Percentiles rank a stretch among this genome's conserved stretches.
phyloP scores from a whole-genome alignment of 208 protist species.

The Trypanosoma conorhini region DNA sequence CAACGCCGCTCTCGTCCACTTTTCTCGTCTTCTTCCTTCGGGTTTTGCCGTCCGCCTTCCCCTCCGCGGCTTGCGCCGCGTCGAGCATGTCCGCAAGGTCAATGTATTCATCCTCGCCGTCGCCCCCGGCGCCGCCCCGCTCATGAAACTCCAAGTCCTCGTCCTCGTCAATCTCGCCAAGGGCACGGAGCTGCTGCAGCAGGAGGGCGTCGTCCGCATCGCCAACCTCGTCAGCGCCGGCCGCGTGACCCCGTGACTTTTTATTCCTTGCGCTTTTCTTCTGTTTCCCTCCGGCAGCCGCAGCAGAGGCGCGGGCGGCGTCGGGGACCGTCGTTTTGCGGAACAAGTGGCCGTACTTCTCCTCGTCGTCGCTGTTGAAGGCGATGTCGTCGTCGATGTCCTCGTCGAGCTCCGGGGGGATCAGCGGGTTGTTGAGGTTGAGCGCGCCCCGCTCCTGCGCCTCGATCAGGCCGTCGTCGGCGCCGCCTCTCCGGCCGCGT shows the following conservation, averaged over 20 bases:
- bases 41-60: conserved; percentile 18
- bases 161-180: conserved; percentile 48
- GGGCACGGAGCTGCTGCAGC: conserved; percentile 44
- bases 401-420: conserved; percentile 84
- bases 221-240: background rate
- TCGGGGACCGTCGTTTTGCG: conserved; percentile 23
- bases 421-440: conserved; percentile 83
- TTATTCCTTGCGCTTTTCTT: conserved; percentile 36
- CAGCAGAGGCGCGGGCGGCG: conserved; percentile 9
- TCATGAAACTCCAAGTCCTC: conserved; percentile 67
- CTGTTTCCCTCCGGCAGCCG: background rate
- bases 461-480: conserved; percentile 26
- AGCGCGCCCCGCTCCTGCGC: conserved; percentile 62
- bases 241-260: conserved; percentile 2
- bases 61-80: background rate
- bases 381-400: conserved; percentile 92
- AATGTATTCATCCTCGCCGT: conserved; percentile 67
- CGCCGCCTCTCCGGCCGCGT: background rate
- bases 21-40: conserved; percentile 53
- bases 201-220: conserved; percentile 54
- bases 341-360: conserved; percentile 88
- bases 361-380: conserved; percentile 91
- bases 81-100: conserved; percentile 85
- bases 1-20: conserved; percentile 42
- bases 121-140: conserved; percentile 48